phyloP scores from a whole-genome alignment of 495 filamentous ascomycete genomes.

The Penicillium riverlandense region DNA sequence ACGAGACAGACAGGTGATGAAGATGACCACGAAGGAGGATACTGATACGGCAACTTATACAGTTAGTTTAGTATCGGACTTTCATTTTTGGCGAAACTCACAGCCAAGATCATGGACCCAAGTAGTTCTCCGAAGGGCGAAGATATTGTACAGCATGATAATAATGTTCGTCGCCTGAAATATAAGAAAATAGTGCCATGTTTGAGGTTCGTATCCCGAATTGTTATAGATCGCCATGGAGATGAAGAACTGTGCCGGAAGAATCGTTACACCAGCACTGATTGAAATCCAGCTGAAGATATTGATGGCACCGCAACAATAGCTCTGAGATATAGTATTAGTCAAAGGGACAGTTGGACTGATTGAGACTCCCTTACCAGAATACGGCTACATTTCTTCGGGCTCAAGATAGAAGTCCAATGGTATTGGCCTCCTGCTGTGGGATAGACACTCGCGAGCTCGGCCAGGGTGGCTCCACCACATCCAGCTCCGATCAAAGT shows the following conservation, averaged over 20 bases:
- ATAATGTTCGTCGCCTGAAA: slow-evolving; percentile 22
- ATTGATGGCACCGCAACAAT: slow-evolving; percentile 13
- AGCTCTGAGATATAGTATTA: background rate
- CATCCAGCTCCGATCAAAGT: slow-evolving; percentile 7
- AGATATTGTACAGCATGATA: slow-evolving; percentile 12
- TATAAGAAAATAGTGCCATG: slow-evolving; percentile 25
- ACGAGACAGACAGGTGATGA: slow-evolving; percentile 12
- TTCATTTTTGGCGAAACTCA: slow-evolving; percentile 1
- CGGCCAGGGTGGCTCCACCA: slow-evolving; percentile 34
- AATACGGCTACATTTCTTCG: slow-evolving; percentile 5
- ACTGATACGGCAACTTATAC: background rate
- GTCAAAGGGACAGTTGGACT: no score
- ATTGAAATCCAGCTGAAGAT: slow-evolving; percentile 10
- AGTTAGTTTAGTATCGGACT: background rate
- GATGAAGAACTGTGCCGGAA: slow-evolving; percentile 8
- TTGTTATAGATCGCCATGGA: slow-evolving; percentile 9
- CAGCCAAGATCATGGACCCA: slow-evolving; percentile 17
- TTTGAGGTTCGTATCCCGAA: slow-evolving; percentile 8
- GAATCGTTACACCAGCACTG: slow-evolving; percentile 7
- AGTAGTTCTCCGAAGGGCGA: slow-evolving; percentile 6
- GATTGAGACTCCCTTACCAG: background rate
- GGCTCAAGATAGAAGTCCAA: slow-evolving; percentile 7
- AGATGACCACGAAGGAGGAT: slow-evolving; percentile 5
- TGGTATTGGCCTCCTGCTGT: slow-evolving; percentile 42
- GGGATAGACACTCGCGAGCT: slow-evolving; percentile 38